Evolutionary conservation across 805 yeast genomes (phyloP), one percentile per base, ranked within the genome.

Genomic region (Yarrowia sp.): DNA sequence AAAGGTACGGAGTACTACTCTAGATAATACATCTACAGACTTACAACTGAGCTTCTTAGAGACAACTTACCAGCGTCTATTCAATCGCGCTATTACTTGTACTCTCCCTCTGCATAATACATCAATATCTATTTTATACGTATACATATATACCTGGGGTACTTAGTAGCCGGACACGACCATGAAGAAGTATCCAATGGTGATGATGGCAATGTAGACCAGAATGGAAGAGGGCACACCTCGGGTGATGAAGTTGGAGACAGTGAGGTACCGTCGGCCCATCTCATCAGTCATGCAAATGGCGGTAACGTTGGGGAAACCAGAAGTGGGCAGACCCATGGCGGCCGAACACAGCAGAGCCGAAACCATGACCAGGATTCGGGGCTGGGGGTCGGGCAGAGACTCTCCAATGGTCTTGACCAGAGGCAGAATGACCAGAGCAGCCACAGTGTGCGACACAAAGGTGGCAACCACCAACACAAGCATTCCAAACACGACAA

Each of bases 281-380:
- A 93, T 84, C 73, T 91, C 97, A 76, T 95, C 97, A 7, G 93
- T 87, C 86, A 92, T 86, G 69, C 98, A 92, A 70, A 95, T 92
- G 0, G 98, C 99, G 0, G 98, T 92, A 42, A 95, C 97, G 74
- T 95, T 95, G 5, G 99, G 99, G 82, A 95, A 94, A 0, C 99
- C 98, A 2, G 97, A 90, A 0, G 98, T 95, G 36, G 99, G 98
- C 66, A 95, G 80, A 1, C 97, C 98, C 98, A 95, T 95, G 1
- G 98, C 99, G 43, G 90, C 88, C 0, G 98, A 94, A 74, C 98
- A 91, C 70, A 95, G 80, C 67, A 86, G 74, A 0, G 88, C 86
- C 3, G 87, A 78, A 5, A 81, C 78, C 87, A 86, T 84, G 56
- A 95, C 89, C 72, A 95, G 80, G 55, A 94, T 75, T 70, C 92